Evolutionary conservation across 306 rosid species (phyloP).

Genomic region (Sicyos baderoa): DNA sequence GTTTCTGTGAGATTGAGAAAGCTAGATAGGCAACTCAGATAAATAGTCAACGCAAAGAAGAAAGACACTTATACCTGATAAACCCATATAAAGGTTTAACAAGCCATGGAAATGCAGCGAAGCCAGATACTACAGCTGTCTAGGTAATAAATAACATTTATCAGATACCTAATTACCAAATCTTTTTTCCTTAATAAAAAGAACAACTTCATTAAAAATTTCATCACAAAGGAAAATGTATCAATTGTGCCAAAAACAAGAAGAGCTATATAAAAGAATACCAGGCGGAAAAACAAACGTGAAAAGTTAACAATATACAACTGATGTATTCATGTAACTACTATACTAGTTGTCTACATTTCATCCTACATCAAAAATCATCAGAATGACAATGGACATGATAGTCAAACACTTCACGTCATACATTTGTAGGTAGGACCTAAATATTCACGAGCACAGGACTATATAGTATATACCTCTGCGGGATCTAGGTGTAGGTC

Average conservation of each 20-base stretch:
- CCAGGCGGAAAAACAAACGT: not conserved
- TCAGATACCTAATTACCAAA: conserved; percentile 26
- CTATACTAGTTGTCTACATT: too few relatives aligned
- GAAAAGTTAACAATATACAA: not conserved
- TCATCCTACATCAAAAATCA: too few relatives aligned
- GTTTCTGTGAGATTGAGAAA: not conserved
- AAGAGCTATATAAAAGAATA: not conserved
- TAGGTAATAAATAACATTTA: conserved; percentile 37
- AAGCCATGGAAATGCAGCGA: conserved; percentile 94
- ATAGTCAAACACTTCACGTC: not conserved
- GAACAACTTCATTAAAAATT: not conserved
- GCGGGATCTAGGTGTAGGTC: conserved; percentile 95
- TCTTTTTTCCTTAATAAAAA: not conserved
- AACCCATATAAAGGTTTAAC: conserved; percentile 90
- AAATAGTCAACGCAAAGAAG: conserved; percentile 4
- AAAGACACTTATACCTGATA: conserved; percentile 52
- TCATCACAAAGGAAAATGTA: not conserved
- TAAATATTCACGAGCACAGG: conserved; percentile 18
- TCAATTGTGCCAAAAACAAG: not conserved
- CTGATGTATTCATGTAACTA: not conserved
- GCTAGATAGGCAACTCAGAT: not conserved
- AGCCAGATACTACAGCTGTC: conserved; percentile 96
- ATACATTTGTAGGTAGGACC: not conserved
- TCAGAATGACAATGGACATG: not conserved
- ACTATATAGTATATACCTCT: conserved; percentile 60